These are phyloP conservation scores for Fragilaria crotonensis DNA, from an alignment of 108 stramenopile genomes.

Conservation along the genomic window DNA sequence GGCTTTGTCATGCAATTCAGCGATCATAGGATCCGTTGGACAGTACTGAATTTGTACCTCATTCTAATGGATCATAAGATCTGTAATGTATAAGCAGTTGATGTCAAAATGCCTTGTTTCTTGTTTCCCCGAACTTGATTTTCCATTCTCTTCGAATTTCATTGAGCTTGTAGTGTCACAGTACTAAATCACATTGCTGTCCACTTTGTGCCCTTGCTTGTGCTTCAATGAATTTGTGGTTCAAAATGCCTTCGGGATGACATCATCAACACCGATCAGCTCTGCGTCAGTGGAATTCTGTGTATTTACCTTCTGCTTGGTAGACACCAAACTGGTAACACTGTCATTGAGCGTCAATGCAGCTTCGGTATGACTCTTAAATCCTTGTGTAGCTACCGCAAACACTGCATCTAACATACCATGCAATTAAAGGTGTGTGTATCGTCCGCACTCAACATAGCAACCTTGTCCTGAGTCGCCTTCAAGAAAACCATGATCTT, in stretches of 20 bases:
- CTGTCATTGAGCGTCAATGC: conserved; percentile 15
- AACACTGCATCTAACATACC: too few species aligned
- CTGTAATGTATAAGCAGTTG: too few species aligned
- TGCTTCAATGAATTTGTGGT: conserved; percentile 20
- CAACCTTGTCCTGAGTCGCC: too few species aligned
- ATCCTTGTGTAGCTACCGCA: too few species aligned
- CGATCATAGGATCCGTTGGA: too few species aligned
- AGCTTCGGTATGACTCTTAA: conserved; percentile 24
- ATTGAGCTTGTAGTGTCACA: not conserved
- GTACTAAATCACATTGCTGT: not conserved
- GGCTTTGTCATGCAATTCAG: too few species aligned
- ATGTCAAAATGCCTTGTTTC: conserved; percentile 74
- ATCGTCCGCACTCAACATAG: too few species aligned
- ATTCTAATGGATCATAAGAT: too few species aligned
- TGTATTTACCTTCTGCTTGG: conserved; percentile 25
- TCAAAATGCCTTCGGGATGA: conserved; percentile 16
- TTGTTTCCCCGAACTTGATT: conserved; percentile 1
- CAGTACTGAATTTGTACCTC: too few species aligned
- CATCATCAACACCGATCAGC: conserved; percentile 19
- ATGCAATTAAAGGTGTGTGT: too few species aligned
- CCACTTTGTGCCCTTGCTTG: conserved; percentile 15
- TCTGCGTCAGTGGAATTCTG: conserved; percentile 29
- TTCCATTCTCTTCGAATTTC: not conserved
- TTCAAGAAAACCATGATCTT: too few species aligned
- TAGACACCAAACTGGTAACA: not conserved